A percentile compares a stretch with the other conserved stretches of the same genome.
Conservation (phyloP, 768 basidiomycete species). For the Macrolepiota albuminosa region DNA sequence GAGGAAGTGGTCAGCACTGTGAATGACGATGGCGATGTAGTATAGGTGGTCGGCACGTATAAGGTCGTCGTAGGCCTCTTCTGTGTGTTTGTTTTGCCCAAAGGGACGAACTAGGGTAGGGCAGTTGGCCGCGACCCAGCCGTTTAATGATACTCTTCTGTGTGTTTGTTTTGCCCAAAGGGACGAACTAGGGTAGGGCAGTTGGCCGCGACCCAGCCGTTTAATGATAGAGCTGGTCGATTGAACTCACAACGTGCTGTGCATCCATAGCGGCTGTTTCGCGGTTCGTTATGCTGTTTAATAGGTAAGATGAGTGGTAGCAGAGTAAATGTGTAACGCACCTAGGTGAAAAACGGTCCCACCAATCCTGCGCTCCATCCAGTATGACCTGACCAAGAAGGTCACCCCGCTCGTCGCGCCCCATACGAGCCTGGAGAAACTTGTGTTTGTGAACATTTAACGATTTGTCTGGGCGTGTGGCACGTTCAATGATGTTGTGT, state of each 20-base stretch:
- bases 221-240: constrained; percentile 90
- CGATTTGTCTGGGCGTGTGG: constrained; percentile 60
- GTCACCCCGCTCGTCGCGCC: constrained; percentile 80
- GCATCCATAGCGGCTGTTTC: constrained; percentile 89
- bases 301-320: background rate
- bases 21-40: constrained; percentile 92
- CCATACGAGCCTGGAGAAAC: constrained; percentile 85
- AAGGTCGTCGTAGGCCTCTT: constrained; percentile 88
- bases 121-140: constrained; percentile 96
- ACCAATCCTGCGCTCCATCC: constrained; percentile 82
- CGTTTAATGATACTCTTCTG: constrained; percentile 89
- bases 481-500: constrained; percentile 52
- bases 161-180: constrained; percentile 80
- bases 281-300: constrained; percentile 61
- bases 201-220: constrained; percentile 96
- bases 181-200: constrained; percentile 94
- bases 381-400: constrained; percentile 70
- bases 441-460: constrained; percentile 86
- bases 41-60: constrained; percentile 80
- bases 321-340: constrained; percentile 33
- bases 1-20: constrained; percentile 98
- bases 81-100: constrained; percentile 73
- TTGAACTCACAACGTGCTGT: constrained; percentile 82
- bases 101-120: constrained; percentile 94
- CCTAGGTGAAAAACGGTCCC: constrained; percentile 93